A percentile compares a stretch with the other conserved stretches of the same genome.
These are phyloP conservation scores for Globisporangium abappressorium DNA, from an alignment of 352 stramenopile genomes.

Conservation along the genomic window DNA sequence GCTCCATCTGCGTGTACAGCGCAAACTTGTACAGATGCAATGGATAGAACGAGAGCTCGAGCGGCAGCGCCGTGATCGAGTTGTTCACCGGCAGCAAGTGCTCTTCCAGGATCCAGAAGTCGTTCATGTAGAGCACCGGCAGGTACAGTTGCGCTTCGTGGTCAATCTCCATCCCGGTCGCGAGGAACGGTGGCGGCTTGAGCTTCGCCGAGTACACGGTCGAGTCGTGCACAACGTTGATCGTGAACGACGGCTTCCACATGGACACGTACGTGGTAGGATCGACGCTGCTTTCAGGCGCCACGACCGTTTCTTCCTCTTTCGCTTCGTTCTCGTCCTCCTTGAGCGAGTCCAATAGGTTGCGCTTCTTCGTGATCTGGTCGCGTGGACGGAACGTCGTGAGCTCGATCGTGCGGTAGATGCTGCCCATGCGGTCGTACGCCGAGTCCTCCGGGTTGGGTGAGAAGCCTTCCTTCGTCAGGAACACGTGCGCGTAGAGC, in stretches of 20 bases:
- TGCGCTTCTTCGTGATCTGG: constrained; percentile 76
- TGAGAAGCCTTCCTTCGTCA: constrained; percentile 69
- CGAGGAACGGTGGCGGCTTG: constrained; percentile 66
- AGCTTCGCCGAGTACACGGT: constrained; percentile 56
- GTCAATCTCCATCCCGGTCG: constrained; percentile 56
- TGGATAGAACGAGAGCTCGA: constrained; percentile 86
- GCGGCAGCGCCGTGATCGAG: constrained; percentile 68
- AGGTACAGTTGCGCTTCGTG: constrained; percentile 68
- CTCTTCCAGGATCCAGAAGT: constrained; percentile 93
- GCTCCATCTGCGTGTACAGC: constrained; percentile 92
- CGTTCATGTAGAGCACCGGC: constrained; percentile 90
- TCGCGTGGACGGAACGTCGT: constrained; percentile 73
- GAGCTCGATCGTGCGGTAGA: constrained; percentile 62
- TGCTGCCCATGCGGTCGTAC: constrained; percentile 50
- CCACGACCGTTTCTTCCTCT: constrained; percentile 4
- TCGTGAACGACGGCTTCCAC: constrained; percentile 73
- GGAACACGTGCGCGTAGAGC: constrained; percentile 83
- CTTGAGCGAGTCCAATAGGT: constrained; percentile 42
- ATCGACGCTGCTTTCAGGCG: constrained; percentile 19
- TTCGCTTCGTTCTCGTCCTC: constrained; percentile 18
- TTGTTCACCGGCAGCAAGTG: constrained; percentile 89
- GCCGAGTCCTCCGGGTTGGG: constrained; percentile 60
- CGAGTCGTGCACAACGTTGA: constrained; percentile 75
- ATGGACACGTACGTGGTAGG: constrained; percentile 61
- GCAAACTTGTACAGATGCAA: constrained; percentile 91